Evolutionary conservation across 1,284 basidiomycete genomes (phyloP).

Genomic region (Austroboletus sp.): DNA sequence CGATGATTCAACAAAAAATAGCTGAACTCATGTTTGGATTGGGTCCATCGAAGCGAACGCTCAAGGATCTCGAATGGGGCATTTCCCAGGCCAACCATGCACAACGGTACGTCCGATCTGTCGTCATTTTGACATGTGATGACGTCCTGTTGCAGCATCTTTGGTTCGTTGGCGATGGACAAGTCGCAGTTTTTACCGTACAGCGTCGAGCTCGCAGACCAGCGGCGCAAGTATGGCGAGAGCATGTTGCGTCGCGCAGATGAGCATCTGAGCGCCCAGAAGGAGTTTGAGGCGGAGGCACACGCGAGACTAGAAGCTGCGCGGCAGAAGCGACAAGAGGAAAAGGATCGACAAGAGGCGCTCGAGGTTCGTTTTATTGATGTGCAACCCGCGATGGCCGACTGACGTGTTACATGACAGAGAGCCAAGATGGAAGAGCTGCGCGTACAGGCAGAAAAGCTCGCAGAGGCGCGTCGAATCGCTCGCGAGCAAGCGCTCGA

Average conservation of each 20-base stretch:
- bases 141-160: constrained; percentile 48
- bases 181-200: constrained; percentile 70
- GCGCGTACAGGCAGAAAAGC: constrained; percentile 55
- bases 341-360: constrained; percentile 53
- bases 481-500: constrained; percentile 75
- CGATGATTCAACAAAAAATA: constrained; percentile 92
- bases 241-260: constrained; percentile 74
- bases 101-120: constrained; percentile 59
- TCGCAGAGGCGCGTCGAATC: constrained; percentile 66
- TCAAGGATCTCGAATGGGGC: constrained; percentile 71
- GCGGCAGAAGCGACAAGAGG: constrained; percentile 59
- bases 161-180: constrained; percentile 74
- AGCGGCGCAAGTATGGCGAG: constrained; percentile 82
- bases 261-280: constrained; percentile 69
- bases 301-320: constrained; percentile 71
- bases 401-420: constrained; percentile 29
- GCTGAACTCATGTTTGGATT: constrained; percentile 80
- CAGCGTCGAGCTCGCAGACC: constrained; percentile 77
- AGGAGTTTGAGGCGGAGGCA: constrained; percentile 66
- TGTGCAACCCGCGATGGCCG: not conserved
- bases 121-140: too few species aligned
- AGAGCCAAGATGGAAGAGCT: constrained; percentile 53
- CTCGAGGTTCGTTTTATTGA: constrained; percentile 43
- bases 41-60: constrained; percentile 64
- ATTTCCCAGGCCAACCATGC: constrained; percentile 82